A percentile compares a stretch with the other conserved stretches of the same genome.
Evolutionary conservation across 2,329 filamentous ascomycete species (phyloP).

Genomic region (Septoria linicola): DNA sequence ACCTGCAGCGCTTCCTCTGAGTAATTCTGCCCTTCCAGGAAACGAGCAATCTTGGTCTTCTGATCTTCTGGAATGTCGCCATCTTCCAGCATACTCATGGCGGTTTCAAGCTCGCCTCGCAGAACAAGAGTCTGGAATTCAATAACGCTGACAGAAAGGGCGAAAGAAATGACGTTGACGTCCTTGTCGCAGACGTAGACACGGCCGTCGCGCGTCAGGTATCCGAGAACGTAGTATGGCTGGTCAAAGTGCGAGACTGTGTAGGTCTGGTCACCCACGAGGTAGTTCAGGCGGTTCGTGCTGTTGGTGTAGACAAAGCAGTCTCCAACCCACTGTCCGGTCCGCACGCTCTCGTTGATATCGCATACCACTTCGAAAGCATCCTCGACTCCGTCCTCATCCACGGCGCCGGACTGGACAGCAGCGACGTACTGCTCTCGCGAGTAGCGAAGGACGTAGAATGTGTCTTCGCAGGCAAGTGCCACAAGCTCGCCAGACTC

Average conservation of each 20-base stretch:
- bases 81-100: constrained; percentile 71
- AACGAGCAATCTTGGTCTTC: constrained; percentile 96
- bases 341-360: constrained; percentile 88
- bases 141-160: constrained; percentile 84
- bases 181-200: constrained; percentile 97
- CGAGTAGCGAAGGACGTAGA: constrained; percentile 90
- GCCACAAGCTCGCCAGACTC: constrained; percentile 92
- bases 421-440: constrained; percentile 84
- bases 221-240: constrained; percentile 90
- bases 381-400: constrained; percentile 89
- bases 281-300: constrained; percentile 94
- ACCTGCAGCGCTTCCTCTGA: constrained; percentile 95
- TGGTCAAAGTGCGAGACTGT: constrained; percentile 96
- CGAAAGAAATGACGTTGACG: constrained; percentile 85
- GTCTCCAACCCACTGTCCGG: constrained; percentile 96
- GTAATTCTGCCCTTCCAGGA: constrained; percentile 94
- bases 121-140: constrained; percentile 97
- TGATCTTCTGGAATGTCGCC: constrained; percentile 80
- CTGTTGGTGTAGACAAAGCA: constrained; percentile 99
- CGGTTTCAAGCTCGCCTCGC: constrained; percentile 87
- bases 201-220: constrained; percentile 90
- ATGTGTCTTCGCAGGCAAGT: constrained; percentile 90
- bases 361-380: constrained; percentile 97
- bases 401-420: constrained; percentile 75
- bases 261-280: constrained; percentile 96